Base-by-base conservation (phyloP, 2,329 filamentous ascomycete genomes). In the Pezicula carpinea region DNA sequence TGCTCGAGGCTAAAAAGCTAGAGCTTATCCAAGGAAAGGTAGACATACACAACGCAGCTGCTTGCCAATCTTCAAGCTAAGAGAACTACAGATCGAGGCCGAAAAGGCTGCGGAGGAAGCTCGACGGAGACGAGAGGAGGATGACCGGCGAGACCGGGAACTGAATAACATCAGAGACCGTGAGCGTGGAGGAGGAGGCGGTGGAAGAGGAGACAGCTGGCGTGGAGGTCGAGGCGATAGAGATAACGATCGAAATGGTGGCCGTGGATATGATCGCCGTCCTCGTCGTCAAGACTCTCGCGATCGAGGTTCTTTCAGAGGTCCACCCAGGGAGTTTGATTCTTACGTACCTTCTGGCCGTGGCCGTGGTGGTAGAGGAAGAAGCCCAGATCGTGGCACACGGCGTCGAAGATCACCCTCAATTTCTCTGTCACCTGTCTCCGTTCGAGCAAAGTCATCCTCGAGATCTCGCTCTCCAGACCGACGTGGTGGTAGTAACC, bases 1-100 rank as follows among this genome's bases (percentile, higher is more conserved):
- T 99, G 35, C 72, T 99, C 3, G 93, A 99, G 65, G 91, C 92
- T 1, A 99, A 99, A 75, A 99, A 97, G 69, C 72, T 88, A 38
- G 93, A 99, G 68, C 74, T 99, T 40, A 89, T 93, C 52, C 89
- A 96, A 68, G 90, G 96, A 69, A 95, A 95, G 84, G 92, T 95
- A 66, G 29, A 64, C 34, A 29, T 40, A 39, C 18, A n/a, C 34
- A n/a, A 22, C 22, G 22, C 14, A 14, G 2, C 32, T 21, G 40
- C 18, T n/a, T 39, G 13, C 19, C n/a, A 11, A 11, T 18, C 15
- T 35, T 13, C 22, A 21, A 7, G 26, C 55, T 61, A 34, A 61
- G 31, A 22, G 29, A n/a, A 45, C 5, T 26, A 39, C 55, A 91
- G 89, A 81, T 89, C 43, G 85, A 95, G 62, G 86, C 89, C 31